phyloP scores from a whole-genome alignment of 805 yeast species.

The Pichia deserticola region DNA sequence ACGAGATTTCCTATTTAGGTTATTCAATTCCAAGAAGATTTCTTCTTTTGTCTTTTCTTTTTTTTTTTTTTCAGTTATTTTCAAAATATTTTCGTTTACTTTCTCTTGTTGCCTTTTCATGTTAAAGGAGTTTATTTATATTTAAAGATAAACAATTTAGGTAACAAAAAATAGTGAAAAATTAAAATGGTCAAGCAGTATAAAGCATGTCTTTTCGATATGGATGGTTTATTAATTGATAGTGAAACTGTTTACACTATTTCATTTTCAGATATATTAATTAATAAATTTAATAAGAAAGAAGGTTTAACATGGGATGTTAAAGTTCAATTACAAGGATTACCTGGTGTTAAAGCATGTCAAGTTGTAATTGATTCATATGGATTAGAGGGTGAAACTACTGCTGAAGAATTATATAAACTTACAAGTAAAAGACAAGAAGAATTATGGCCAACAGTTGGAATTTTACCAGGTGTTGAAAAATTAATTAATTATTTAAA shows the following conservation, averaged over 20 bases:
- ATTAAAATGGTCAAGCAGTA: constrained; percentile 7
- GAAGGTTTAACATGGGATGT: constrained; percentile 88
- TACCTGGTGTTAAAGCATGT: constrained; percentile 77
- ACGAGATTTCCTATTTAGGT: no score
- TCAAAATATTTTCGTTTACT: no score
- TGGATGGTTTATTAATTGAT: constrained; percentile 93
- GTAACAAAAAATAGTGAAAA: not conserved
- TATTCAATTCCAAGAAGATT: no score
- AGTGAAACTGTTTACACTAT: constrained; percentile 90
- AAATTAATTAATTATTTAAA: constrained; percentile 55
- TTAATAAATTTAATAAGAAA: constrained; percentile 41
- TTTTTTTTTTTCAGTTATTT: no score
- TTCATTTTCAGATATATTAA: constrained; percentile 59
- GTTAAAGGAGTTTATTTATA: no score
- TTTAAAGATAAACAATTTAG: no score
- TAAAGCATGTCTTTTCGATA: constrained; percentile 43
- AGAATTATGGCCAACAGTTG: constrained; percentile 52
- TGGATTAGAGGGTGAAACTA: constrained; percentile 45
- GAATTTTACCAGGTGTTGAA: constrained; percentile 78
- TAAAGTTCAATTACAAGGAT: constrained; percentile 80
- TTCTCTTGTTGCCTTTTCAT: no score
- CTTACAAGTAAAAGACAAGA: constrained; percentile 47
- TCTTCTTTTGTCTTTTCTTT: no score
- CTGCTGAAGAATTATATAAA: constrained; percentile 56
- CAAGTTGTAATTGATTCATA: constrained; percentile 60